Evolutionary conservation across 805 yeast species (phyloP).

Genomic region (Saccharomyces eubayanus): DNA sequence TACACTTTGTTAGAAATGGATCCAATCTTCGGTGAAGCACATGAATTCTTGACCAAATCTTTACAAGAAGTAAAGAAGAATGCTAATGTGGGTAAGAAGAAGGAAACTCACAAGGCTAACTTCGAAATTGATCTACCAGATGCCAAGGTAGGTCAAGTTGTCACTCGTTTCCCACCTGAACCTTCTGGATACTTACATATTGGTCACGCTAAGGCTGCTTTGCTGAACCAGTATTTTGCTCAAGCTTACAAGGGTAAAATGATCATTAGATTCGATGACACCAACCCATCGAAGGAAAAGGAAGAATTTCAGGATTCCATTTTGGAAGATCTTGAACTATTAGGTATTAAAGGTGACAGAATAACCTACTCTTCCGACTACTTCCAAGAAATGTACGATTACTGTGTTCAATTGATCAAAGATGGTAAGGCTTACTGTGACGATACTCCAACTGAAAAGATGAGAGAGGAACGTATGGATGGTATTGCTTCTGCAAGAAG

Average conservation of each 20-base stretch:
- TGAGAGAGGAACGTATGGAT: conserved; percentile 98
- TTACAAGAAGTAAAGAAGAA: conserved; percentile 66
- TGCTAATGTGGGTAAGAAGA: conserved; percentile 59
- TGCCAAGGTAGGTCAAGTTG: conserved; percentile 91
- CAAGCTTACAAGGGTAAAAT: conserved; percentile 92
- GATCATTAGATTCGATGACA: conserved; percentile 94
- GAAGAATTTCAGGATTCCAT: conserved; percentile 90
- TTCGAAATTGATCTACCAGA: conserved; percentile 87
- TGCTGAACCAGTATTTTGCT: conserved; percentile 93
- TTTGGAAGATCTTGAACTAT: conserved; percentile 78
- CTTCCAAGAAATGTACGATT: conserved; percentile 83
- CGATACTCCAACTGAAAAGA: conserved; percentile 85
- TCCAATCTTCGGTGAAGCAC: conserved; percentile 58
- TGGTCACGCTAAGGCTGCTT: conserved; percentile 98
- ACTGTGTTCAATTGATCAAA: conserved; percentile 78
- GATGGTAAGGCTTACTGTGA: conserved; percentile 97
- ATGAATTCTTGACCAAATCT: conserved; percentile 58
- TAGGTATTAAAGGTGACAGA: conserved; percentile 89
- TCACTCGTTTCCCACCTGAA: conserved; percentile 98
- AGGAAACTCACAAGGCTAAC: conserved; percentile 87
- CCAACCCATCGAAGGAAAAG: conserved; percentile 96
- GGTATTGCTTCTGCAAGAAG: conserved; percentile 91
- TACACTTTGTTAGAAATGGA: conserved; percentile 67
- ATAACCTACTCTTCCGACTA: conserved; percentile 89
- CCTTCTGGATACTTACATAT: conserved; percentile 96